Evolutionary conservation across 2,329 filamentous ascomycete genomes (phyloP).

Genomic region (Neodidymelliopsis sp.): DNA sequence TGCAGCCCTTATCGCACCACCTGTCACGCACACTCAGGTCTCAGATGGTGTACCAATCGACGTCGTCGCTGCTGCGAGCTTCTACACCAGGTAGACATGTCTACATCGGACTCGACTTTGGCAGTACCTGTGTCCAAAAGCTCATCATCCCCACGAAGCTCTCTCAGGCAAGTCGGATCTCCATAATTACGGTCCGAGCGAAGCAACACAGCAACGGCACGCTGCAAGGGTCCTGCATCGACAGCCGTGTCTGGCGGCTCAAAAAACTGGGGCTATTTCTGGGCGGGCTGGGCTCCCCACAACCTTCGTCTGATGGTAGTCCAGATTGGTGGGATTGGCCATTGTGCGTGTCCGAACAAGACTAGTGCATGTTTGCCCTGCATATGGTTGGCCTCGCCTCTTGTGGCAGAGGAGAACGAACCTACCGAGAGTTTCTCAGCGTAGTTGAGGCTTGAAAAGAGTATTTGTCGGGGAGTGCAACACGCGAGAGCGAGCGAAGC

Average conservation of each 20-base stretch:
- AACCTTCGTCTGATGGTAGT: constrained; percentile 12
- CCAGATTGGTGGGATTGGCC: constrained; percentile 31
- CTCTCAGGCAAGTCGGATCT: background rate
- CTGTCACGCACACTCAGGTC: constrained; percentile 10
- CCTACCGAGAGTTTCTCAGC: constrained; percentile 11
- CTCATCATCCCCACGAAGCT: background rate
- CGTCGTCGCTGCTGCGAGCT: background rate
- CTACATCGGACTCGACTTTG: background rate
- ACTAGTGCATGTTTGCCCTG: constrained; percentile 34
- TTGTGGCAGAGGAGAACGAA: constrained; percentile 17
- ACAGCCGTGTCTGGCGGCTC: constrained; percentile 8
- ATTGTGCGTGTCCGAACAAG: constrained; percentile 15
- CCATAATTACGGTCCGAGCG: background rate
- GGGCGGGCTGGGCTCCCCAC: constrained; percentile 9
- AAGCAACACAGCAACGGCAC: constrained; percentile 2
- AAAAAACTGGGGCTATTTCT: constrained; percentile 11
- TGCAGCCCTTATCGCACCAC: constrained; percentile 20
- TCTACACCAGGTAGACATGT: constrained; percentile 1
- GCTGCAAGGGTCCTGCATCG: constrained; percentile 1
- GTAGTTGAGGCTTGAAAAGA: background rate
- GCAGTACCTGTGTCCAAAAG: background rate
- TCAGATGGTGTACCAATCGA: constrained; percentile 5
- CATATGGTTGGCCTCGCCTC: constrained; percentile 26
- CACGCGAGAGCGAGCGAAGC: too few species aligned
- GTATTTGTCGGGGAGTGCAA: background rate